A percentile compares a stretch with the other conserved stretches of the same genome.
These are phyloP conservation scores for Fusarium pseudocircinatum DNA, from an alignment of 2,329 filamentous ascomycete species.

Conservation along the genomic window DNA sequence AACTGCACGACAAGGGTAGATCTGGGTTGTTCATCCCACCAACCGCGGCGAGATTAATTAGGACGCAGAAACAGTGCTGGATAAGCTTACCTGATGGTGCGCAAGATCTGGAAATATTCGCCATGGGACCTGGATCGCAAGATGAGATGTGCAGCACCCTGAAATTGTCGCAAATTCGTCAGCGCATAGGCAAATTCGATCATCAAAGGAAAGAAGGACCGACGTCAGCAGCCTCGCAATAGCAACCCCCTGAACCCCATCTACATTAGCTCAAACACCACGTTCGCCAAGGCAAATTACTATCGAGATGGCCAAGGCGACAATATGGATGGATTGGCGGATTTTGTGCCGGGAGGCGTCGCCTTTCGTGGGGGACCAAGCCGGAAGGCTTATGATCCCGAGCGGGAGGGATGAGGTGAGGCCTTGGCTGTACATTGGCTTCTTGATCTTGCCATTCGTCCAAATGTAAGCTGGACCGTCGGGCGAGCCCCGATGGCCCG, in stretches of 20 bases:
- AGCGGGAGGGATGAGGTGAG: neutral
- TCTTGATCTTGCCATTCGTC: conserved; percentile 24
- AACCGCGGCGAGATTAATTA: neutral
- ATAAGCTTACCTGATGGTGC: conserved; percentile 5
- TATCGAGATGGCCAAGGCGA: conserved; percentile 17
- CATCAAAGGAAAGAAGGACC: conserved; percentile 28
- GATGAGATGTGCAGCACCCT: neutral
- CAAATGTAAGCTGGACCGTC: conserved; percentile 33
- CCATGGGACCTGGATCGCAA: neutral
- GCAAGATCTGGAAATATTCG: conserved; percentile 19
- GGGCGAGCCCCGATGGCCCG: conserved; percentile 40
- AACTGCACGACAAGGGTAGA: conserved; percentile 28
- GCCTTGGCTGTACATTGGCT: conserved; percentile 17
- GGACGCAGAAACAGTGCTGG: neutral
- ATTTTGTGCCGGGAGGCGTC: conserved; percentile 3
- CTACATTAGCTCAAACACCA: neutral
- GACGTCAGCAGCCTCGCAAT: neutral
- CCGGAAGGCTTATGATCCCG: conserved; percentile 5
- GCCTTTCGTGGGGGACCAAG: conserved; percentile 26
- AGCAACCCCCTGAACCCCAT: neutral
- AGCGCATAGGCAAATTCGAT: conserved; percentile 15
- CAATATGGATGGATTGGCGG: neutral
- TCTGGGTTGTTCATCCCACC: conserved; percentile 22
- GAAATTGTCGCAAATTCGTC: conserved; percentile 30
- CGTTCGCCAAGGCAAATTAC: neutral